phyloP scores from a whole-genome alignment of 2,329 filamentous ascomycete genomes.

The Fusarium sororula region DNA sequence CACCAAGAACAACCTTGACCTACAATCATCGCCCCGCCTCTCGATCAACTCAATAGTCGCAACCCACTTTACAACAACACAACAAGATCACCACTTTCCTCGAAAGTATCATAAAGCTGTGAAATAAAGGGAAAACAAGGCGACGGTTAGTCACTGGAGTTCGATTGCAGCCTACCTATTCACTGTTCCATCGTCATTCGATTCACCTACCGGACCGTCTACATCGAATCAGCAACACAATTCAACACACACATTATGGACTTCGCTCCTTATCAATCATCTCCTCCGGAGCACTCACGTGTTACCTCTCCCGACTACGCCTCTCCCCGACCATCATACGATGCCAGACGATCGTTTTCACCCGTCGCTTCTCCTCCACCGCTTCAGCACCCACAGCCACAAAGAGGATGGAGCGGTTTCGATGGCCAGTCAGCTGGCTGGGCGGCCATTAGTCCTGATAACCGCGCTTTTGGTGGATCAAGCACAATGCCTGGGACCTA shows the following conservation, averaged over 20 bases:
- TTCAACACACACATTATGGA: slow-evolving; percentile 67
- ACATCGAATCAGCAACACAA: background rate
- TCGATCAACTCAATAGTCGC: background rate
- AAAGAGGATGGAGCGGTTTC: slow-evolving; percentile 61
- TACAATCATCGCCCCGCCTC: slow-evolving; percentile 26
- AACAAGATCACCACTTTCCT: background rate
- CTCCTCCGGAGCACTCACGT: slow-evolving; percentile 84
- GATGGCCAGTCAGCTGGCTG: slow-evolving; percentile 50
- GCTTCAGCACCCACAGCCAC: slow-evolving; percentile 63
- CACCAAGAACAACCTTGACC: slow-evolving; percentile 6
- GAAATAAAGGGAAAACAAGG: background rate
- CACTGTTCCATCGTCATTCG: background rate
- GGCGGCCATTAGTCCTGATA: slow-evolving; percentile 36
- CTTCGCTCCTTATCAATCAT: slow-evolving; percentile 97
- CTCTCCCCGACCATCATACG: slow-evolving; percentile 65
- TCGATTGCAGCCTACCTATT: background rate
- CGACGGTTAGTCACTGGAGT: background rate
- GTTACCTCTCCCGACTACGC: slow-evolving; percentile 73
- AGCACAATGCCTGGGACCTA: slow-evolving; percentile 50
- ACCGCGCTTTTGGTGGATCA: slow-evolving; percentile 33
- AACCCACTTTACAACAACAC: background rate
- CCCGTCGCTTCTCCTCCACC: slow-evolving; percentile 54
- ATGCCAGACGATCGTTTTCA: slow-evolving; percentile 64
- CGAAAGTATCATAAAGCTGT: background rate
- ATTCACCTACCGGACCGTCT: background rate